phyloP scores from a whole-genome alignment of 2,329 filamentous ascomycete species.

The Apiospora saccharicola region DNA sequence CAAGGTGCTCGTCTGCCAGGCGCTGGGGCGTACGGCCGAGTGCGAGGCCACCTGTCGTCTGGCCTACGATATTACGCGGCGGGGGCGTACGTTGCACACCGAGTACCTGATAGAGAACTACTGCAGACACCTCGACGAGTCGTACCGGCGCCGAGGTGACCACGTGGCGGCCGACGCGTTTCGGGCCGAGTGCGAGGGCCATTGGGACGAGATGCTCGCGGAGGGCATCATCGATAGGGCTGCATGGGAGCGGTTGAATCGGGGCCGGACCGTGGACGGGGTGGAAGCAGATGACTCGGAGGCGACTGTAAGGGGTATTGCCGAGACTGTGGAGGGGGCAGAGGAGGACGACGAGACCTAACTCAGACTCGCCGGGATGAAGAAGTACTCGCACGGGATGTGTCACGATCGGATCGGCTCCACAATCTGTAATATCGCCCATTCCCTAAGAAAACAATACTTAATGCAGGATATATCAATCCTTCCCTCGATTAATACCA shows the following conservation, averaged over 20 bases:
- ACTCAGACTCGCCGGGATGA: background rate
- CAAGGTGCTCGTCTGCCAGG: background rate
- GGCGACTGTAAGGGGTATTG: background rate
- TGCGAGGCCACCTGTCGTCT: background rate
- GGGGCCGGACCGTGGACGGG: background rate
- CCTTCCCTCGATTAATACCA: background rate
- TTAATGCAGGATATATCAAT: background rate
- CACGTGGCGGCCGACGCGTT: background rate
- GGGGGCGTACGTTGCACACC: background rate
- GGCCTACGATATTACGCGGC: background rate
- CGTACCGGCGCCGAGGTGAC: background rate
- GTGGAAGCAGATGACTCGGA: background rate
- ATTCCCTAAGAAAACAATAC: background rate
- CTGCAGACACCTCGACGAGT: background rate
- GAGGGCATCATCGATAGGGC: background rate
- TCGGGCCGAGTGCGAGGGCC: background rate
- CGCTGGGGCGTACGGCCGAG: constrained; percentile 5
- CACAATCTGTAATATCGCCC: background rate
- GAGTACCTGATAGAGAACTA: background rate
- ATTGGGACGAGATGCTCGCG: background rate
- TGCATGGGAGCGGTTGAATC: background rate
- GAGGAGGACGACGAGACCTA: background rate
- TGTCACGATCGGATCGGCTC: background rate
- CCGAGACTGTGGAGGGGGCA: background rate
- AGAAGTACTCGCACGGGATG: background rate